A percentile compares a stretch with the other conserved stretches of the same genome.
phyloP scores from a whole-genome alignment of 116 monocot genomes.

The Trichopus zeylanicus region DNA sequence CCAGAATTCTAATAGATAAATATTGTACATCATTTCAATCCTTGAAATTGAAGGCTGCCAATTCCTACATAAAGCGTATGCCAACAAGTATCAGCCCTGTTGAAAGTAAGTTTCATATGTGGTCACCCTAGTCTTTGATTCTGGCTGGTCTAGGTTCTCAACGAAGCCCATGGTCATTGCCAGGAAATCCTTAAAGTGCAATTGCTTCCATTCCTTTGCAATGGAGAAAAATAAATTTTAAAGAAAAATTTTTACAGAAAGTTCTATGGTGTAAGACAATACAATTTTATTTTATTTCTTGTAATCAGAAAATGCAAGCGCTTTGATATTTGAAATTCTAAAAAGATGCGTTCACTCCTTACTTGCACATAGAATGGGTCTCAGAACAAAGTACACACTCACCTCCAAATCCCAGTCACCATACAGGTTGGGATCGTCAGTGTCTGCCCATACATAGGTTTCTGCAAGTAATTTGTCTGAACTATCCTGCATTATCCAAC shows the following conservation, averaged over 20 bases:
- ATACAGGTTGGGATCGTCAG: constrained; percentile 60
- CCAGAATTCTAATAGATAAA: no score
- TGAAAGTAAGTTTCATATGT: constrained; percentile 36
- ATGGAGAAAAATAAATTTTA: neutral
- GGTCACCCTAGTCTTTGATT: constrained; percentile 34
- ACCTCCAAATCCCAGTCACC: constrained; percentile 93
- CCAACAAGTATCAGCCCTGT: neutral
- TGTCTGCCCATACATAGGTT: constrained; percentile 74
- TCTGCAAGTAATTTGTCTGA: constrained; percentile 47
- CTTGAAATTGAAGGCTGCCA: no score
- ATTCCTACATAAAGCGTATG: neutral
- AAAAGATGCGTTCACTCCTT: no score
- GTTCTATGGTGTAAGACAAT: no score
- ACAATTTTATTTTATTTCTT: no score
- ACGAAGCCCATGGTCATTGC: constrained; percentile 42
- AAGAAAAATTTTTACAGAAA: neutral
- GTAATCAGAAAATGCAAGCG: no score
- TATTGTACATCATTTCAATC: no score
- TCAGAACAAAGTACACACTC: constrained; percentile 1
- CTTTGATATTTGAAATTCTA: no score
- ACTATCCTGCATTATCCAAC: constrained; percentile 38
- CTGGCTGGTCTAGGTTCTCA: constrained; percentile 25
- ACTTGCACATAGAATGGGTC: neutral
- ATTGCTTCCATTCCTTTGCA: constrained; percentile 53
- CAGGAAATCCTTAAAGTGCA: constrained; percentile 58